Percentiles rank a stretch among this genome's conserved stretches.
Evolutionary conservation across 306 rosid species (phyloP).

Genomic region (Lupinus albus): DNA sequence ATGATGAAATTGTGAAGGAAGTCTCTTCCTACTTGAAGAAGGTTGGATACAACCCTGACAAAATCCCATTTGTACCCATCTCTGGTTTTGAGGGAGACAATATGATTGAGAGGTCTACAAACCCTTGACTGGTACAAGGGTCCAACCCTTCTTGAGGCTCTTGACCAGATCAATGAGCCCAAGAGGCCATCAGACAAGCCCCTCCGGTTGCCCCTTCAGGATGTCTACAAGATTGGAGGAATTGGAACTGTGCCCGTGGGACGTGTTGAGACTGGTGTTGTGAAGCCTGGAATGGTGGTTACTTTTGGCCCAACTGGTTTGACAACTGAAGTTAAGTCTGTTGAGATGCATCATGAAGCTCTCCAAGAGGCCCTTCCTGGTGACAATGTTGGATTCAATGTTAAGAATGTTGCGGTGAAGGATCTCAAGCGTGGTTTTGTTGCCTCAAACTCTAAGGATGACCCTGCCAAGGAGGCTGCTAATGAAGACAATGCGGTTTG

Average conservation of each 20-base stretch:
- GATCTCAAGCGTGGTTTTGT: conserved; percentile 94
- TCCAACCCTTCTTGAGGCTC: conserved; percentile 91
- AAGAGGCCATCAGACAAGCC: conserved; percentile 94
- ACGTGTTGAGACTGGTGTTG: conserved; percentile 78
- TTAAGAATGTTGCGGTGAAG: conserved; percentile 92
- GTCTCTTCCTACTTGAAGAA: conserved; percentile 90
- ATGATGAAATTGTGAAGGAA: conserved; percentile 91
- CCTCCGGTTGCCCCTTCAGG: conserved; percentile 89
- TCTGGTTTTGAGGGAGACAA: conserved; percentile 95
- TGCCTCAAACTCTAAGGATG: conserved; percentile 92
- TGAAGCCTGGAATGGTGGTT: conserved; percentile 79
- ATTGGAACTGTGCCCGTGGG: conserved; percentile 96
- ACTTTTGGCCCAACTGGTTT: conserved; percentile 77
- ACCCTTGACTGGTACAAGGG: conserved; percentile 99
- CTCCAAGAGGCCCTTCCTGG: conserved; percentile 82
- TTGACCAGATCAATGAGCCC: conserved; percentile 73
- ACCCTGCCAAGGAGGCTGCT: conserved; percentile 94
- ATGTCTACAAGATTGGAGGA: conserved; percentile 96
- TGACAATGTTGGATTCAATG: conserved; percentile 90
- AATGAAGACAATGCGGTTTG: too few relatives aligned
- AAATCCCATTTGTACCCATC: conserved; percentile 83
- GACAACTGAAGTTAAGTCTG: conserved; percentile 84
- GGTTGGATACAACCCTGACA: conserved; percentile 91
- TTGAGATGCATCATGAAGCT: conserved; percentile 92
- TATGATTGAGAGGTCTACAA: conserved; percentile 89